Conservation (phyloP, 1,139 yeast genomes). For the Suhomyces coccinellae region DNA sequence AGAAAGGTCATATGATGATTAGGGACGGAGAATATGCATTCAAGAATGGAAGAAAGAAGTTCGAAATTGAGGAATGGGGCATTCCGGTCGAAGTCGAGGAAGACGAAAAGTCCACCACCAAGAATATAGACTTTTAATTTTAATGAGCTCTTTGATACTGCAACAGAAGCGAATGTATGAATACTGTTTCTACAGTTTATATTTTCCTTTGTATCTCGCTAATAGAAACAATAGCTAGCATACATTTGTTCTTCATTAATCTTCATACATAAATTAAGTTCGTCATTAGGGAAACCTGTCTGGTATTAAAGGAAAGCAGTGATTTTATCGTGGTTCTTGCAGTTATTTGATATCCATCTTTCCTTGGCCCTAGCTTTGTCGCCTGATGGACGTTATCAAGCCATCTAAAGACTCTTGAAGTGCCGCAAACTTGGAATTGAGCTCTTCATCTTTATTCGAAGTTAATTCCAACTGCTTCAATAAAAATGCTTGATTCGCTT, state of each 20-base stretch:
- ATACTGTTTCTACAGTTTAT: too few species aligned
- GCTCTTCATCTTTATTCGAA: conserved; percentile 1
- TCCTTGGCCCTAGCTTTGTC: neutral
- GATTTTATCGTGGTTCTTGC: neutral
- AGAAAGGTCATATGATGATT: conserved; percentile 76
- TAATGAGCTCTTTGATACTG: too few species aligned
- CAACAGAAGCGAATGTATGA: too few species aligned
- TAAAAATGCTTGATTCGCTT: conserved; percentile 17
- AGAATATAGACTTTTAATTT: conserved; percentile 40
- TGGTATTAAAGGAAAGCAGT: too few species aligned
- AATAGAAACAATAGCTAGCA: too few species aligned
- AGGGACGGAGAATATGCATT: conserved; percentile 81
- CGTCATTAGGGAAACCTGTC: too few species aligned
- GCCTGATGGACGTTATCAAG: conserved; percentile 1
- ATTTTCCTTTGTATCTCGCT: too few species aligned
- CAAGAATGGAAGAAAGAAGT: conserved; percentile 76
- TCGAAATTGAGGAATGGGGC: conserved; percentile 90
- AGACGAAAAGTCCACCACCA: conserved; percentile 27
- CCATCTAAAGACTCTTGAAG: conserved; percentile 5
- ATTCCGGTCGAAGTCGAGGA: conserved; percentile 87
- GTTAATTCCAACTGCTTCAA: conserved; percentile 16
- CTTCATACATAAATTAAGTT: too few species aligned
- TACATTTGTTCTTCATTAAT: too few species aligned
- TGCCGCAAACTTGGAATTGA: conserved; percentile 2
- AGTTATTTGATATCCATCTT: too few species aligned